Evolutionary conservation across 176 grass and related monocot genomes (phyloP), one percentile per base, ranked within the genome.

Genomic region (Carex parvula): DNA sequence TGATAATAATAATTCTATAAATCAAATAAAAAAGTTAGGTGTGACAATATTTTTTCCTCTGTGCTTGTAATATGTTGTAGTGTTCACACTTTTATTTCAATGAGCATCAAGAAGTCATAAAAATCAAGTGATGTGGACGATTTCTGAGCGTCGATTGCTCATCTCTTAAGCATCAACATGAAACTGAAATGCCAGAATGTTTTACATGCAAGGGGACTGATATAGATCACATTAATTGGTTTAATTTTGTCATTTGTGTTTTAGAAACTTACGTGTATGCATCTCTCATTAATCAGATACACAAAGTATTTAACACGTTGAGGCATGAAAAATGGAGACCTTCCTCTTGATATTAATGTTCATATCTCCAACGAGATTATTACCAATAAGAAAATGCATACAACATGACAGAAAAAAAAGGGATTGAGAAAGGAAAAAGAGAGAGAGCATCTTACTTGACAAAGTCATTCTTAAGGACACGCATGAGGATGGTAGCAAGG

Each of bases 381-480:
- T 46, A 21, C 39, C 68, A 26, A 29, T 22, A 67, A 63, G 30
- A 80, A 32, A 54, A 80, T 30, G 13, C 26, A 55, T 41, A 81
- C 8, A 64, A 3, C 4, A 44, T 63, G 9, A 64, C 17, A 62
- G 57, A 63, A 8, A 81, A 81, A 14, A 15, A 30, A 35, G 1
- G 3, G 21, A 80, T 3, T n/a, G 55, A 62, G 56, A 62, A 15
- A 12, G 41, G 29, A 22, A 2, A 2, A 54, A 11, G 54, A 37
- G 79, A 63, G 33, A 81, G 58, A 81, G 17, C 55, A 70, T 81
- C 92, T 94, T 91, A 98, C 92, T 98, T 94, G 56, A 93, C 88
- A 66, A 98, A 93, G 79, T 98, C 92, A 4, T 98, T 98, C 89
- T 93, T 94, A 60, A 98, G 90, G 56, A 93, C 92, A 54, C 92